Evolutionary conservation across 179 eudicot species (phyloP).

Genomic region (Beta macrorhiza): DNA sequence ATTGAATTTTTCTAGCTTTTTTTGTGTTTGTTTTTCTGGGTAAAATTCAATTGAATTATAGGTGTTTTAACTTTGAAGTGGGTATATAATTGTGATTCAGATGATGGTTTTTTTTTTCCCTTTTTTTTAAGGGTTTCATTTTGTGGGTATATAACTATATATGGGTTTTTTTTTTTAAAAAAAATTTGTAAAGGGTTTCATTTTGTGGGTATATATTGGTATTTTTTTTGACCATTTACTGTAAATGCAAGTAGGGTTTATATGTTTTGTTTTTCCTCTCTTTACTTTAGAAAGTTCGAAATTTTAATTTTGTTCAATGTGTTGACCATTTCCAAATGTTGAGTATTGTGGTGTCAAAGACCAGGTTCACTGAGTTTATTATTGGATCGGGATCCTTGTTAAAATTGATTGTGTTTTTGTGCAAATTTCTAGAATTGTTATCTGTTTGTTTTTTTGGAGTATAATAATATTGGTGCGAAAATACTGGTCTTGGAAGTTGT

Average conservation of each 20-base stretch:
- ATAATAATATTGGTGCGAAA: conserved; percentile 28
- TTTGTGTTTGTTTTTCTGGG: background rate
- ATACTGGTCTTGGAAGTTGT: conserved; percentile 41
- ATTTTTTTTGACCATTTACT: conserved; percentile 19
- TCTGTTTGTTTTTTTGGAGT: conserved; percentile 30
- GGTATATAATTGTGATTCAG: conserved; percentile 28
- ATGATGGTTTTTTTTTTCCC: conserved; percentile 1
- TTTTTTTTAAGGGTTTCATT: background rate
- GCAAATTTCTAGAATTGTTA: conserved; percentile 29
- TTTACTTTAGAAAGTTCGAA: conserved; percentile 5
- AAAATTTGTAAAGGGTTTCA: background rate
- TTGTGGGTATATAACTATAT: background rate
- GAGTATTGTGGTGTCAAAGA: conserved; percentile 29
- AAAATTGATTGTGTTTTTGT: conserved; percentile 48
- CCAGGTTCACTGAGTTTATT: conserved; percentile 49
- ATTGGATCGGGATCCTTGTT: conserved; percentile 67
- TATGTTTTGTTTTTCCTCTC: background rate
- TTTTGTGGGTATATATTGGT: conserved; percentile 3
- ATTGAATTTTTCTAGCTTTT: conserved; percentile 15
- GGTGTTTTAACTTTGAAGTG: conserved; percentile 5
- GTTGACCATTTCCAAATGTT: conserved; percentile 17
- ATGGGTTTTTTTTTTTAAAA: background rate
- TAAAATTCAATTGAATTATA: conserved; percentile 1
- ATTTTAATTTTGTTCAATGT: conserved; percentile 15
- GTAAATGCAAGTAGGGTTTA: conserved; percentile 36